A percentile compares a stretch with the other conserved stretches of the same genome.
These are phyloP conservation scores for Melanomma pulvis-pyrius DNA, from an alignment of 495 filamentous ascomycete species.

Conservation along the genomic window DNA sequence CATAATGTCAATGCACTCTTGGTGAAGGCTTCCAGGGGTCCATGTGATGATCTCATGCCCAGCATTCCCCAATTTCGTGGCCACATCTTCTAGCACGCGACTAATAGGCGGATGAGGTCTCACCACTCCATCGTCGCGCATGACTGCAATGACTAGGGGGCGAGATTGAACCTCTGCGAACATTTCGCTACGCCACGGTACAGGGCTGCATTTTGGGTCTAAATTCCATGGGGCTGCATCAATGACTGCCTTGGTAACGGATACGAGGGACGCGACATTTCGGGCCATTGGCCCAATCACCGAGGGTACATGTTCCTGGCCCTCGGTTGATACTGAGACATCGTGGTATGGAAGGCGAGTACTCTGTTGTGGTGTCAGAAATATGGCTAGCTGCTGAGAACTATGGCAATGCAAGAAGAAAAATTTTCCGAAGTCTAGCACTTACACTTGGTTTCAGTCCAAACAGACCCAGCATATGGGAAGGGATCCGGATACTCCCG, in stretches of 20 bases:
- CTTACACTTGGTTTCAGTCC: constrained; percentile 54
- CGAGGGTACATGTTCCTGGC: constrained; percentile 59
- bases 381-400: background rate
- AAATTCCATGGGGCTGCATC: constrained; percentile 49
- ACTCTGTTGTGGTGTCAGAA: no score
- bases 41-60: constrained; percentile 57
- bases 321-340: constrained; percentile 55
- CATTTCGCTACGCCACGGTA: constrained; percentile 51
- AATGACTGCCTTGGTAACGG: constrained; percentile 49
- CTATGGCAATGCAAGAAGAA: background rate
- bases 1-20: constrained; percentile 53
- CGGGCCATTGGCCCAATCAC: constrained; percentile 56
- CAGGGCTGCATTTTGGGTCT: constrained; percentile 53
- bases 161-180: constrained; percentile 49
- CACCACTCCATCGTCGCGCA: constrained; percentile 56
- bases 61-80: constrained; percentile 42
- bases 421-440: constrained; percentile 3
- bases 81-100: constrained; percentile 49
- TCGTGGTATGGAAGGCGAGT: constrained; percentile 53
- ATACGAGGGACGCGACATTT: constrained; percentile 45
- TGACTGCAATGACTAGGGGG: constrained; percentile 53
- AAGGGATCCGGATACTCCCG: constrained; percentile 65
- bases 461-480: constrained; percentile 62
- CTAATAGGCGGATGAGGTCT: constrained; percentile 50
- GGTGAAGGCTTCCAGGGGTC: constrained; percentile 49